phyloP scores from a whole-genome alignment of 345 rosid species.

The Eucalyptus polyanthemos region DNA sequence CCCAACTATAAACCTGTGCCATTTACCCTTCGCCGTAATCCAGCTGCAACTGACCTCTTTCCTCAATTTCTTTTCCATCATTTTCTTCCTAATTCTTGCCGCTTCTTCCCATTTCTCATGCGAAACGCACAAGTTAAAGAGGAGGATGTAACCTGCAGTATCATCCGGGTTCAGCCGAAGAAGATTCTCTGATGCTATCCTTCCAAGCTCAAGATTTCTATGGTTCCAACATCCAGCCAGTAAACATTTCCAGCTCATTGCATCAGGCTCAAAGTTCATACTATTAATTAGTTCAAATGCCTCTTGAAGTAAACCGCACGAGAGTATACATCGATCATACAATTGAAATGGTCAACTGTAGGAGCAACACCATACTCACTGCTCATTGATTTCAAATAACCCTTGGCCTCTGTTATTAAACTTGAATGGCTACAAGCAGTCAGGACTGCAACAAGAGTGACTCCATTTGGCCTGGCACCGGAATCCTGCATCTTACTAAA shows the following conservation, averaged over 20 bases:
- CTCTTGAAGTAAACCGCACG: slow-evolving; percentile 54
- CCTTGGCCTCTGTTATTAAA: slow-evolving; percentile 36
- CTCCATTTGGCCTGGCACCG: slow-evolving; percentile 45
- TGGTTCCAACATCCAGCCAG: slow-evolving; percentile 70
- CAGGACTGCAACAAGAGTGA: slow-evolving; percentile 57
- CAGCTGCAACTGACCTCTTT: slow-evolving; percentile 75
- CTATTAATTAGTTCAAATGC: slow-evolving; percentile 35
- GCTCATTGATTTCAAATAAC: slow-evolving; percentile 34
- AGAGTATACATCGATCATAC: slow-evolving; percentile 54
- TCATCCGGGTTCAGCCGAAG: slow-evolving; percentile 43
- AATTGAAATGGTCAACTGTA: slow-evolving; percentile 58
- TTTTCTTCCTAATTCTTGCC: slow-evolving; percentile 39
- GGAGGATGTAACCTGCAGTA: slow-evolving; percentile 50
- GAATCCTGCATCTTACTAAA: slow-evolving; percentile 36
- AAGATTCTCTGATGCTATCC: slow-evolving; percentile 50
- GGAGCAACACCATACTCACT: slow-evolving; percentile 32
- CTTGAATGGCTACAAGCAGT: slow-evolving; percentile 78
- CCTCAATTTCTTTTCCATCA: slow-evolving; percentile 46
- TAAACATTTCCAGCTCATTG: slow-evolving; percentile 70
- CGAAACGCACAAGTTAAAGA: slow-evolving; percentile 46
- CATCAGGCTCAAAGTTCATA: slow-evolving; percentile 52
- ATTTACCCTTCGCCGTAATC: slow-evolving; percentile 46
- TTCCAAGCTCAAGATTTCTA: slow-evolving; percentile 50
- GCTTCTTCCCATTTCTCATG: slow-evolving; percentile 67
- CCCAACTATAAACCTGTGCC: slow-evolving; percentile 61